These are phyloP conservation scores for Coemansia interrupta DNA, from an alignment of 192 early-diverging fungal genomes.

Conservation along the genomic window DNA sequence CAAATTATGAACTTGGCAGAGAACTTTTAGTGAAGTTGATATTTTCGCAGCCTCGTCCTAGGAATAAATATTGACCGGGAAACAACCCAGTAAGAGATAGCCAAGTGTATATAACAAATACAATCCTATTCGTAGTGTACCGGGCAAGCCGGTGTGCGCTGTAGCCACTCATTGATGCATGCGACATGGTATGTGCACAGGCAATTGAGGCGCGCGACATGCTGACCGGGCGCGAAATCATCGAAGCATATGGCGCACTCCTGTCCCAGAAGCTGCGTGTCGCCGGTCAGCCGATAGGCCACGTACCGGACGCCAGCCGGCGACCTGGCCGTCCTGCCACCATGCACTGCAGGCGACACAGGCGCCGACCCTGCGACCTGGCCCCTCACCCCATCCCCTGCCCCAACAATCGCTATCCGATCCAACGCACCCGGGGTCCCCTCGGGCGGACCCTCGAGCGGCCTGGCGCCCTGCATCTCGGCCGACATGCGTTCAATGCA, in stretches of 20 bases:
- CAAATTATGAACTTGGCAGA: too few species aligned
- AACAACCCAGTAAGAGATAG: too few species aligned
- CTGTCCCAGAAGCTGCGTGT: conserved; percentile 62
- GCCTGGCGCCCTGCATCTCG: conserved; percentile 35
- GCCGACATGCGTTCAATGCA: conserved; percentile 45
- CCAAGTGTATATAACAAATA: too few species aligned
- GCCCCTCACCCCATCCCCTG: not conserved
- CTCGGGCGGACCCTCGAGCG: conserved; percentile 1
- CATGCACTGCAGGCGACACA: not conserved
- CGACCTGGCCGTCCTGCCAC: conserved; percentile 15
- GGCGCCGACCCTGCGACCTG: not conserved
- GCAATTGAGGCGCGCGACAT: conserved; percentile 80
- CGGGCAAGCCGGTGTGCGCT: conserved; percentile 71
- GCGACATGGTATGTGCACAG: conserved; percentile 84
- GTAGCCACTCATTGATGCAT: conserved; percentile 81
- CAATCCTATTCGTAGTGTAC: conserved; percentile 67
- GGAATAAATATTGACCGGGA: too few species aligned
- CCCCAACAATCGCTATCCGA: not conserved
- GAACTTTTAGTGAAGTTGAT: too few species aligned
- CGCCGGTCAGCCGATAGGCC: conserved; percentile 58
- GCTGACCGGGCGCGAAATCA: conserved; percentile 78
- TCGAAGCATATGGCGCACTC: conserved; percentile 96
- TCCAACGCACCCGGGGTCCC: conserved; percentile 14
- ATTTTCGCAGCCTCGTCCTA: too few species aligned
- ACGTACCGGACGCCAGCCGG: conserved; percentile 40